Evolutionary conservation across 768 basidiomycete genomes (phyloP), one percentile per base, ranked within the genome.

Genomic region (Mycena sanguinolenta): DNA sequence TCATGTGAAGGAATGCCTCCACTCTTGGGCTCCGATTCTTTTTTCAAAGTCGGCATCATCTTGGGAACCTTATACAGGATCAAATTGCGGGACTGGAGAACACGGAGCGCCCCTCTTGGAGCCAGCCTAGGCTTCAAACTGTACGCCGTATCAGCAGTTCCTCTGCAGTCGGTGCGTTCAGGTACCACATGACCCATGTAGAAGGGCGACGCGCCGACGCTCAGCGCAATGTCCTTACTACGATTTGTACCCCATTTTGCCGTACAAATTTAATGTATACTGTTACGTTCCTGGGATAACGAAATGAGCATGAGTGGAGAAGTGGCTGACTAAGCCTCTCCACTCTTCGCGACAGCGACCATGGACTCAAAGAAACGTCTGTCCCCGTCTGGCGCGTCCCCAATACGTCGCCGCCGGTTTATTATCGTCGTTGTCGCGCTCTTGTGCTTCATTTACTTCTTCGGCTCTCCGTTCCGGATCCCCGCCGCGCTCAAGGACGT

Each of bases 341-440:
- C 17, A 21, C 30, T 58, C n/a, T 38, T 1, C 34, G 5, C n/a
- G 5, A 17, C 27, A 52, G n/a, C 63, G 30, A 39, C 64, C 12
- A 69, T 73, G 72, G 39, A 73, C 4, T 36, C 61, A 19, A 72
- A 74, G 42, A 64, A 65, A 65, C 46, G 68, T 42, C 58, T 53
- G 49, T 1, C 44, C 4, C 42, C 63, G 16, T 36, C 74, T 32
- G 70, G 73, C 39, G 49, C 75, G 17, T 25, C 75, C 13, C 74
- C 76, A 14, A 70, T 82, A 52, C 87, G 87, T 30, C 82, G 84
- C 36, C 85, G 88, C 10, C 85, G 89, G 57, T 72, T 88, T 68
- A n/a, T 87, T 55, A 74, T 84, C 70, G 63, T 84, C 36, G 36
- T 82, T n/a, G 46, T 82, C 36, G 54, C 86, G 55, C 73, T 87